Conservation (phyloP, 352 stramenopile genomes). For the Lagenidium sp. region DNA sequence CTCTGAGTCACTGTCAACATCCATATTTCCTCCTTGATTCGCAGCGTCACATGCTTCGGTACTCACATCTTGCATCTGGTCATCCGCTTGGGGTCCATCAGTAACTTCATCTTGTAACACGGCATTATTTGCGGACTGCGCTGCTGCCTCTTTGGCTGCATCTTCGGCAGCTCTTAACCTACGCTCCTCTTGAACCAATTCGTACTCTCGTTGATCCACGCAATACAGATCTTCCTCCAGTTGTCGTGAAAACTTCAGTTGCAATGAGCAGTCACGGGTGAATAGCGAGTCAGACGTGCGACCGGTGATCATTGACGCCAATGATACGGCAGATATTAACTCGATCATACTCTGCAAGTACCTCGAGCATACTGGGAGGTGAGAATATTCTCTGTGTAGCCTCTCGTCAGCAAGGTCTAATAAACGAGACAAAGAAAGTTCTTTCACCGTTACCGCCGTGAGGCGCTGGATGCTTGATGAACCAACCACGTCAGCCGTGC, state of each 20-base stretch:
- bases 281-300: conserved; percentile 41
- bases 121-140: too few species aligned
- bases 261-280: conserved; percentile 21
- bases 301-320: conserved; percentile 49
- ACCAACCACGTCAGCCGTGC: background rate
- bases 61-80: conserved; percentile 16
- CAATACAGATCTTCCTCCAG: conserved; percentile 62
- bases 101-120: too few species aligned
- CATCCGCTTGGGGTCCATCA: conserved; percentile 2
- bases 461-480: too few species aligned
- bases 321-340: conserved; percentile 57
- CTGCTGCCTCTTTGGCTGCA: conserved; percentile 11
- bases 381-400: conserved; percentile 64
- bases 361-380: conserved; percentile 69
- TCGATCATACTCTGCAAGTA: conserved; percentile 84
- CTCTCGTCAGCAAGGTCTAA: conserved; percentile 63
- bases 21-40: conserved; percentile 49
- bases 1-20: conserved; percentile 75
- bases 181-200: too few species aligned
- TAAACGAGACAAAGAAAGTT: conserved; percentile 60
- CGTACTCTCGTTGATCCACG: conserved; percentile 60
- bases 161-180: conserved; percentile 38
- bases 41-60: conserved; percentile 7
- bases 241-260: conserved; percentile 40
- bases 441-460: too few species aligned